Evolutionary conservation across 192 early-diverging fungal genomes (phyloP), one percentile per base, ranked within the genome.

Genomic region (Coemansia sp.): DNA sequence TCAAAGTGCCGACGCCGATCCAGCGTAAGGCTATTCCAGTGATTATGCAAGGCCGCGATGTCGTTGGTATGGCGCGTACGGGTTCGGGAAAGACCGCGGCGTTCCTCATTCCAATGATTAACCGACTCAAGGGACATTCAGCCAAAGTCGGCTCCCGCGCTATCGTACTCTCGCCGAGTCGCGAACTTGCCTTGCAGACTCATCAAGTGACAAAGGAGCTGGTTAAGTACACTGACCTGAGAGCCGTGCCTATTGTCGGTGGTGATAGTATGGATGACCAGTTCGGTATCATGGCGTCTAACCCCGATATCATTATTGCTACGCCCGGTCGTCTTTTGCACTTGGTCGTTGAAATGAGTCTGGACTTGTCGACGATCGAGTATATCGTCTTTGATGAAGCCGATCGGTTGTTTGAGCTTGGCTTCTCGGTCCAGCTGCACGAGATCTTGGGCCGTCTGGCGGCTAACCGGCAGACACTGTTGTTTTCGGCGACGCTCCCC

Each of bases 371-470:
- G 63, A 93, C 90, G 5, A 90, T 98, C 31, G 93, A 98, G 77
- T 95, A 95, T 77, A 88, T 99, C 78, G 96, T 98, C 0, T 98
- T 98, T 87, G 95, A 99, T 76, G 97, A 99, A 74, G 97, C 97
- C n/a, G 97, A 99, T 87, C 88, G 97, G 13, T 84, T 98, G 59
- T 98, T 98, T 77, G 97, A 98, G 78, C 89, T 98, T 80, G 97
- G 97, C 31, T 99, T 99, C 71, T 91, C 93, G 5, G 92, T 93
- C 24, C 97, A 99, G 79, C 85, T 99, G 64, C 90, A 93, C 46
- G 97, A 99, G 76, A 93, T 99, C 71, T 77, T 96, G 67, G 85
- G 86, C 62, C 86, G 92, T 38, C 77, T 99, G 41, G 95, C 96
- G 17, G 84, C 89, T 24, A 84, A 84, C 53, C 88, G 97, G 36